Percentiles rank a stretch among this genome's conserved stretches.
Conservation (phyloP, 768 basidiomycete genomes). For the Rhizopogon salebrosus region DNA sequence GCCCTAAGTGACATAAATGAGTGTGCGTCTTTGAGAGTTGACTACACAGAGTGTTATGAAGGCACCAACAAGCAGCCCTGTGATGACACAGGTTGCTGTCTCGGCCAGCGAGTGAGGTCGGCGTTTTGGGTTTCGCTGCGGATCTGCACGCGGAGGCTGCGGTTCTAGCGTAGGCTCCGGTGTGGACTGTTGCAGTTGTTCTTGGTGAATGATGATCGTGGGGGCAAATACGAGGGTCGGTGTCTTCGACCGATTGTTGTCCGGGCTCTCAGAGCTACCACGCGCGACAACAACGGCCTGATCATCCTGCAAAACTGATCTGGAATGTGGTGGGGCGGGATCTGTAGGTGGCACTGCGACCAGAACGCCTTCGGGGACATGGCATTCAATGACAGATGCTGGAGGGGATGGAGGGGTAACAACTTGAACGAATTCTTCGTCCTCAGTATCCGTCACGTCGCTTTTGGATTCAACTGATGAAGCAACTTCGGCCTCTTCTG, state of each 20-base stretch:
- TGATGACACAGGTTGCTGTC: constrained; percentile 43
- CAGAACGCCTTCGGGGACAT: background rate
- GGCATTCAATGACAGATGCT: constrained; percentile 14
- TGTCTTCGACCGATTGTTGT: constrained; percentile 4
- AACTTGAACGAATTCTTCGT: constrained; percentile 7
- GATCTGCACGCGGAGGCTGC: constrained; percentile 2
- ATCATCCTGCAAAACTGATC: constrained; percentile 5
- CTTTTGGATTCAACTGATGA: constrained; percentile 17
- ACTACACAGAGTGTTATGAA: constrained; percentile 50
- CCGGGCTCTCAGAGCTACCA: background rate
- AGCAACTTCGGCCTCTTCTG: constrained; percentile 24
- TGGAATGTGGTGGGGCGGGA: background rate
- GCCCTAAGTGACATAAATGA: constrained; percentile 33
- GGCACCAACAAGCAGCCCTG: constrained; percentile 58
- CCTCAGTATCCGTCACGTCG: constrained; percentile 9
- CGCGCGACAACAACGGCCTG: background rate
- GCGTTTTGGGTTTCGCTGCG: constrained; percentile 12
- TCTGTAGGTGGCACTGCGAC: background rate
- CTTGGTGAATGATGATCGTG: constrained; percentile 20
- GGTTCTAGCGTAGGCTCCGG: constrained; percentile 11
- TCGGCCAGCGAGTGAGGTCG: constrained; percentile 22
- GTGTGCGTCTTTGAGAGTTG: constrained; percentile 41
- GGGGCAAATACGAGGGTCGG: constrained; percentile 18
- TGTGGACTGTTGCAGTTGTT: constrained; percentile 4
- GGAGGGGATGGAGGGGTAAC: constrained; percentile 14